Conservation (phyloP, 345 rosid genomes). For the Garcia nutans region DNA sequence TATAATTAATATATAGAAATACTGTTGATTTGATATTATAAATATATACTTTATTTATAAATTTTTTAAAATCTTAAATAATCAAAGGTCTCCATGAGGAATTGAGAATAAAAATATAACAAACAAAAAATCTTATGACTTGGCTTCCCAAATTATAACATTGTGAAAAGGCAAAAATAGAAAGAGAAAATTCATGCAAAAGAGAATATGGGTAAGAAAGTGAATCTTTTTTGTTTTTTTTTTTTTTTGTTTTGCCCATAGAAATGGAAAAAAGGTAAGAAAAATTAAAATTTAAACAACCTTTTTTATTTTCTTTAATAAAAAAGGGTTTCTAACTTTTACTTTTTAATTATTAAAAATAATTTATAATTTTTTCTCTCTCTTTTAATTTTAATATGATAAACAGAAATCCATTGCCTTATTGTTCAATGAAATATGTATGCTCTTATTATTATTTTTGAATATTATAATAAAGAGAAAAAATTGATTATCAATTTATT, state of each 20-base stretch:
- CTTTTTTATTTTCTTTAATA: background rate
- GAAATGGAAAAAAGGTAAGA: background rate
- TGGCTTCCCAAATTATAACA: background rate
- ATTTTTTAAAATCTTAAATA: background rate
- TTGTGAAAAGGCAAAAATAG: background rate
- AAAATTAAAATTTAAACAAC: background rate
- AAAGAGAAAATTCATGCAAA: background rate
- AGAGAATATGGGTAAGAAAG: background rate
- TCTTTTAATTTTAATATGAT: background rate
- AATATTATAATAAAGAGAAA: background rate
- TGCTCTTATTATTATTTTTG: background rate
- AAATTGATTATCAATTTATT: too few species aligned
- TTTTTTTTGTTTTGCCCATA: background rate
- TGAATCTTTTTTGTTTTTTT: background rate
- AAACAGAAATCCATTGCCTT: background rate
- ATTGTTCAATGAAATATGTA: background rate
- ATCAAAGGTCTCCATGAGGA: background rate
- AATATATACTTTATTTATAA: too few species aligned
- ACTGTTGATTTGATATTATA: too few species aligned
- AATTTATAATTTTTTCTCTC: slow-evolving; percentile 1
- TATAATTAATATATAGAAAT: too few species aligned
- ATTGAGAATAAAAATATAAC: background rate
- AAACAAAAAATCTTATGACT: background rate
- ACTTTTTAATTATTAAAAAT: too few species aligned
- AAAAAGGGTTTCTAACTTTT: too few species aligned